Evolutionary conservation across 2,329 filamentous ascomycete species (phyloP), one percentile per base, ranked within the genome.

Genomic region (Penicillium sp.): DNA sequence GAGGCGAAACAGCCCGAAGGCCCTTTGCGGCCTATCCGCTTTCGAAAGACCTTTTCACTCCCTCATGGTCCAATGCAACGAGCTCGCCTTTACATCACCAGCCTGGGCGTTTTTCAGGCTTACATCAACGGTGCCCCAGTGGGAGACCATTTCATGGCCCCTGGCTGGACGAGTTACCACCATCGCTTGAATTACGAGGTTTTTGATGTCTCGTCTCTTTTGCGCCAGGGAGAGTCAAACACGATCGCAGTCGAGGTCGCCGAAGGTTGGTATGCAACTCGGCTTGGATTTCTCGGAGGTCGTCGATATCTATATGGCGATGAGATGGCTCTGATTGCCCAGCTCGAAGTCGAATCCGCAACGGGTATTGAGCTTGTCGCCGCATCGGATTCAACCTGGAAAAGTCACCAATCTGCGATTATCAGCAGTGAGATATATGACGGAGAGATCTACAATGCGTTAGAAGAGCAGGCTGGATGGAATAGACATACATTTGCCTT

Each of bases 101-200:
- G 73, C 0, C 65, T 76, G 1, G 79, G 80, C 0, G 49, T 81
- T 1, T 82, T 80, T 48, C 70, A 77, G 39, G 77, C 75, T 0
- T 72, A 73, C 31, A 76, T 83, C 54, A 82, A 83, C 46, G 79
- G 77, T 8, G 0, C 54, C 66, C 0, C 63, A 65, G 5, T 31
- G 27, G 42, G 42, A 18, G 42, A 44, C 32, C 42, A 44, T 18
- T 32, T 24, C 27, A 46, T 61, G 47, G 59, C 59, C 14, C 81
- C 81, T 0, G 81, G 81, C 0, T 84, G 80, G 78, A 77, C 78
- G 41, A 75, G 75, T 3, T 85, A 84, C 56, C 67, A 75, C 0
- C 66, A 78, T 44, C 73, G 81, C 0, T 74, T 79, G 24, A 44
- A 44, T 1, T 86, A 84, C 55, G 76, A 84, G 51, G 79, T 77